Evolutionary conservation across 2,329 filamentous ascomycete genomes (phyloP), one percentile per base, ranked within the genome.

Genomic region (Apiospora kogelbergensis): DNA sequence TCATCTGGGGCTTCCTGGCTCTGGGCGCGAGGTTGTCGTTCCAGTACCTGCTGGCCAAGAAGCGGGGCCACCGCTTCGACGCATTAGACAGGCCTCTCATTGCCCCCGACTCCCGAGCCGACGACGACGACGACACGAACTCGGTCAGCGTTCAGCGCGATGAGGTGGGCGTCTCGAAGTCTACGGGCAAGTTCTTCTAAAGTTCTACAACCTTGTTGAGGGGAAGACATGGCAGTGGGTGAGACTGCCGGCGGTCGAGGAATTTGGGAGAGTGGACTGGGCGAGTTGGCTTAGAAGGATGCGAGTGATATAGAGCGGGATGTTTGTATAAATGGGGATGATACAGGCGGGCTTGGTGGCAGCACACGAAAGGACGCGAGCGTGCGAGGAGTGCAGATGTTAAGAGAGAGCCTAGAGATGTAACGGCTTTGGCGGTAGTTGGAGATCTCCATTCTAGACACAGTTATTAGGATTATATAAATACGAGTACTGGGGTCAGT

Each of bases 1-100:
- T 95, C 22, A 80, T 95, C 42, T 95, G 91, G 87, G 91, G 89
- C 0, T 85, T 90, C 53, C 86, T 83, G 2, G 91, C 91, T 6
- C 85, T 92, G 44, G 84, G 75, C 17, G 74, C 90, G 53, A 86
- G 93, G 37, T 78, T 95, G 48, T 78, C 80, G 0, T 86, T 87
- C 66, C 88, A 90, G 73, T 93, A 84, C 74, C 69, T 84, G 33
- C 74, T 81, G 71, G 88, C 91, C 13, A 91, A 85, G 80, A 73
- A 80, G 22, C 84, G 81, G n/a, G 90, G 90, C 2, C 81, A 81
- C 53, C 84, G 86, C 6, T 95, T 95, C 76, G 86, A 89, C 75
- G 91, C 88, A 4, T 81, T 94, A 3, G 91, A 94, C 76, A 84
- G 83, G 7, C 90, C 85, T 69, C 44, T 68, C 26, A 70, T 68